Conservation (phyloP, 2,329 filamentous ascomycete genomes). For the Zopfia rhizophila region DNA sequence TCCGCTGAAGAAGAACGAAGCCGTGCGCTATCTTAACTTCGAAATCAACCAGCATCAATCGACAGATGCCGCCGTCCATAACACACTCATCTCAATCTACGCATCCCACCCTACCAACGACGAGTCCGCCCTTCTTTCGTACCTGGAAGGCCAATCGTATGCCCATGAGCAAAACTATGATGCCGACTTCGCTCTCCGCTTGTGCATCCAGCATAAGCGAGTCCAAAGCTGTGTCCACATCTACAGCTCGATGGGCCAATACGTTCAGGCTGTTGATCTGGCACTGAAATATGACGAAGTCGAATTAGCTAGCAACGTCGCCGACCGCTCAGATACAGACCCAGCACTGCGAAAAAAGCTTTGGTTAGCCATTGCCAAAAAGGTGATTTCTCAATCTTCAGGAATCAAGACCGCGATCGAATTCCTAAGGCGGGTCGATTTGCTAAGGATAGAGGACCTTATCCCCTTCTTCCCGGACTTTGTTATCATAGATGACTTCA, state of each 20-base stretch:
- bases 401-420: slow-evolving; percentile 90
- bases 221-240: slow-evolving; percentile 97
- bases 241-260: slow-evolving; percentile 96
- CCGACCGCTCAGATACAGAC: slow-evolving; percentile 83
- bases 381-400: slow-evolving; percentile 86
- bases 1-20: slow-evolving; percentile 80
- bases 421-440: slow-evolving; percentile 89
- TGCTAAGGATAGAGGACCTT: slow-evolving; percentile 93
- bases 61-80: slow-evolving; percentile 88
- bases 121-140: slow-evolving; percentile 85
- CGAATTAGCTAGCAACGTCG: slow-evolving; percentile 88
- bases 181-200: slow-evolving; percentile 91
- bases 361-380: slow-evolving; percentile 94
- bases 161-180: slow-evolving; percentile 85
- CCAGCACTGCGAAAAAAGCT: slow-evolving; percentile 87
- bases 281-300: slow-evolving; percentile 90
- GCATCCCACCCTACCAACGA: slow-evolving; percentile 85
- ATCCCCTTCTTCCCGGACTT: slow-evolving; percentile 99
- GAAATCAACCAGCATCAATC: slow-evolving; percentile 88
- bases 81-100: slow-evolving; percentile 95
- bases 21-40: slow-evolving; percentile 91
- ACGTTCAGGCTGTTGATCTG: slow-evolving; percentile 90
- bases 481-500: slow-evolving; percentile 98
- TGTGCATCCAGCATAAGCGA: slow-evolving; percentile 94
- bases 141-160: slow-evolving; percentile 85